Evolutionary conservation across 78 protist genomes (phyloP), one percentile per base, ranked within the genome.

Genomic region (Dictyostelium brefeldianum): DNA sequence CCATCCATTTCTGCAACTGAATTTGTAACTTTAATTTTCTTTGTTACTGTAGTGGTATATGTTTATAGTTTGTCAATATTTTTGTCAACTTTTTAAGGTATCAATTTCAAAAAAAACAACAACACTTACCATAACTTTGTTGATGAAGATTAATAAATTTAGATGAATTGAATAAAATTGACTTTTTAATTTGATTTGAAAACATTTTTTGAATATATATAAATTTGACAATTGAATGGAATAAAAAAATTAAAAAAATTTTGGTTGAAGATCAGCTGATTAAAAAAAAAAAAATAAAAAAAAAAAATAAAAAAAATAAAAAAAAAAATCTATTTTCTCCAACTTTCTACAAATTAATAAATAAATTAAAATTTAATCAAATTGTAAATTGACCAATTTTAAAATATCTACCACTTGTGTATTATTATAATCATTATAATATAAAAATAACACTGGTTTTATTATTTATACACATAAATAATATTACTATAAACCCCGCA

Each of bases 1-100:
- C 98, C 98, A 75, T 97, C 97, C 71, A 97, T 50, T 53, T 97
- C 98, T n/a, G 94, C 98, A 54, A 97, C 83, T 41, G 70, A 59
- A 36, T 27, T 48, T 18, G 57, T 59, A 59, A 85, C 92, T 29
- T 75, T 75, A 47, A 85, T 85, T 64, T 78, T 85, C 41, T 79
- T 51, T 67, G 75, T 31, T 14, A 6, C 75, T 67, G 15, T 65
- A 25, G 4, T 27, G 12, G 20, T 29, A 25, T 25, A 25, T 53
- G 12, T 53, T 53, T 53, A 15, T 53, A 15, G 12, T 53, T 53
- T 36, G 43, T 36, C 43, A 36, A 36, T 36, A 36, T 36, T 36
- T 36, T n/a, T n/a, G n/a, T n/a, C n/a, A n/a, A n/a, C n/a, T n/a
- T n/a, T n/a, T n/a, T n/a, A n/a, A n/a, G n/a, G n/a, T n/a, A n/a